Evolutionary conservation across 148 eudicot genomes (phyloP), one percentile per base, ranked within the genome.

Genomic region (Heliamphora exappendiculata): DNA sequence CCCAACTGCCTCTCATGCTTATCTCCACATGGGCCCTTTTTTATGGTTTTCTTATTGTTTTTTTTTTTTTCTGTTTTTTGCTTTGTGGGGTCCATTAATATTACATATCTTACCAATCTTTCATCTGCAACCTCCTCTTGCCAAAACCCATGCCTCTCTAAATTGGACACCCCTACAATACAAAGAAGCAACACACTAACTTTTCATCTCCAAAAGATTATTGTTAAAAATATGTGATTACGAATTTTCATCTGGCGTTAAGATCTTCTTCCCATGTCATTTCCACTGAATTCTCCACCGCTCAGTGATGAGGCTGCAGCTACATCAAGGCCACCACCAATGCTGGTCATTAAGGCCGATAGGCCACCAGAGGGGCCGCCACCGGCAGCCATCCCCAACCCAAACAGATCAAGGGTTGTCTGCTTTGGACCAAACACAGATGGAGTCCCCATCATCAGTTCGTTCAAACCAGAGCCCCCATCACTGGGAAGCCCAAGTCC

Each of bases 331-430:
- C 92, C 86, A 47, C 88, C 89, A 3, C 90, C 91, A 20, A 90
- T 85, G 41, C 96, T 89, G 7, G 89, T 88, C 85, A 94, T 88
- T 37, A 94, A 44, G 2, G 93, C 89, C 0, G 98, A 89, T 24
- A 93, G 78, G 16, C 93, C 87, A 12, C 84, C 70, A 22, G 85
- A 81, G 1, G 90, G 73, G 69, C 88, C 89, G 5, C 93, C 89
- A 50, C 88, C 89, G 39, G 88, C 94, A 0, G 93, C 90, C 92
- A 93, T 89, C 44, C 98, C 98, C 65, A 93, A 77, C 26, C 98
- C 98, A 5, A 95, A 93, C 73, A 95, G 87, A 88, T 95, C 97
- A 7, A 95, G 94, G 29, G 97, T 95, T 9, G 97, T 85, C 49
- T 88, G 97, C 80, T 92, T 91, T 19, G 92, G 98, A 41, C 91